phyloP scores from a whole-genome alignment of 208 protist genomes.

The Phytomonas sp. region DNA sequence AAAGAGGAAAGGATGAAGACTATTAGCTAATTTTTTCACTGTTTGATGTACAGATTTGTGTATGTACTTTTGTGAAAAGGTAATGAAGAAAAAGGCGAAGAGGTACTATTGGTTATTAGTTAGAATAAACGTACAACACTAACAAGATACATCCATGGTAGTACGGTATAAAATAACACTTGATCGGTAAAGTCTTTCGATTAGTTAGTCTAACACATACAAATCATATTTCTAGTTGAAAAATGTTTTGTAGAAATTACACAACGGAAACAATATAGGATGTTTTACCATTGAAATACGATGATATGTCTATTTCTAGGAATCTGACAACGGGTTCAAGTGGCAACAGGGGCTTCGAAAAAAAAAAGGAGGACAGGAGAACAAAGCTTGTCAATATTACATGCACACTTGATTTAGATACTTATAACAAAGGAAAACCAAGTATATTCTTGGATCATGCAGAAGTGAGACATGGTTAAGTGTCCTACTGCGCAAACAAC shows the following conservation, averaged over 20 bases:
- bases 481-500: conserved; percentile 10
- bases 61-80: not conserved
- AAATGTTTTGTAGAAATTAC: not conserved
- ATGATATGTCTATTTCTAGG: conserved; percentile 6
- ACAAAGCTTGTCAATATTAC: not conserved
- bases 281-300: not conserved
- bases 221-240: not conserved
- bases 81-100: conserved; percentile 4
- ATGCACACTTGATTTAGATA: not conserved
- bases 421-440: not conserved
- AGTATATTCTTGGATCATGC: not conserved
- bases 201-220: not conserved
- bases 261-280: not conserved
- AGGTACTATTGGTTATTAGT: not conserved
- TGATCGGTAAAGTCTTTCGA: not conserved
- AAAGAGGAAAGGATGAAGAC: not conserved
- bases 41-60: not conserved
- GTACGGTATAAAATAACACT: not conserved
- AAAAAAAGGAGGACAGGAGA: not conserved
- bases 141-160: conserved; percentile 8
- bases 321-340: conserved; percentile 13
- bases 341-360: conserved; percentile 16
- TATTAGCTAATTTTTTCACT: conserved; percentile 2
- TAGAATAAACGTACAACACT: conserved; percentile 7
- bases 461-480: not conserved